A percentile compares a stretch with the other conserved stretches of the same genome.
phyloP scores from a whole-genome alignment of 2,329 filamentous ascomycete genomes.

The Trichoderma koningiopsis region DNA sequence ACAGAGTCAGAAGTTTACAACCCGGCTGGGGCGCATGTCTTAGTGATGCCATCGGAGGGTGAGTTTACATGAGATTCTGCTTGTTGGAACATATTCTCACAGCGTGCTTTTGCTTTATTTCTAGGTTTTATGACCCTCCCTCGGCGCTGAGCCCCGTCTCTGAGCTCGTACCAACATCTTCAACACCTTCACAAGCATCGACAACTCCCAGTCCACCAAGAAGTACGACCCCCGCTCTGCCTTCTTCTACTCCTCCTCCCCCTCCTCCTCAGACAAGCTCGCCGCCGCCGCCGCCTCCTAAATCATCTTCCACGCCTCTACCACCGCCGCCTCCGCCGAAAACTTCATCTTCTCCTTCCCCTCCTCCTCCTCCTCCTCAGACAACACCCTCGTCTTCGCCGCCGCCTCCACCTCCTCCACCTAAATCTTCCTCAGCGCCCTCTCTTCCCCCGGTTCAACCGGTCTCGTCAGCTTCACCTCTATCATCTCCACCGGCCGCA shows the following conservation, averaged over 20 bases:
- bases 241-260: conserved; percentile 4
- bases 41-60: conserved; percentile 21
- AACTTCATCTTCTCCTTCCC: neutral
- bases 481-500: neutral
- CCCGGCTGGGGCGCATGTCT: conserved; percentile 16
- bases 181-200: neutral
- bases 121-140: conserved; percentile 24
- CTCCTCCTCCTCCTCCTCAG: neutral
- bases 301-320: neutral
- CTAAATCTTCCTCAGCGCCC: neutral
- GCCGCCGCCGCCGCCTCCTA: neutral
- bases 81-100: neutral
- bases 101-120: neutral
- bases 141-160: conserved; percentile 18
- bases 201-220: conserved; percentile 2
- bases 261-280: conserved; percentile 7
- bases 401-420: neutral
- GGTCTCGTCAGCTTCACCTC: neutral
- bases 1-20: conserved; percentile 12
- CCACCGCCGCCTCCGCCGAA: neutral
- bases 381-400: neutral
- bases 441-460: neutral
- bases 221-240: neutral
- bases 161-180: neutral
- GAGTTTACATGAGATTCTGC: neutral